Evolutionary conservation across 805 yeast species (phyloP), one percentile per base, ranked within the genome.

Genomic region (Pichia cabralensis): DNA sequence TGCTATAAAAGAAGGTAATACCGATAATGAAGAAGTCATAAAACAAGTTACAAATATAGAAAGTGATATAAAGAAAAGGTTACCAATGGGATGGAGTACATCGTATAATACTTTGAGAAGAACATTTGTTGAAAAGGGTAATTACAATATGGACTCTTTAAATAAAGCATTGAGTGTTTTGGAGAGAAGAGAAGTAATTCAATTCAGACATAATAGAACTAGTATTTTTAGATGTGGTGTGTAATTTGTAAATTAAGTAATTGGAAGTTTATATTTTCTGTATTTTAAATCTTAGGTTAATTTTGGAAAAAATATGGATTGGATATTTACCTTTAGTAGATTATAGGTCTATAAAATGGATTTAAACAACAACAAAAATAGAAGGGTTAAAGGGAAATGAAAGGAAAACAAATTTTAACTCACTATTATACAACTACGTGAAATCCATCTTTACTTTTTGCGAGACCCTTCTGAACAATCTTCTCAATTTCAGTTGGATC

Each of bases 51-150:
- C 74, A 44, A 69, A 67, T 48, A 83, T 92, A 35, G 96, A 88
- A 52, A 76, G 71, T 31, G 95, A 85, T 55, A 69, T 92, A 46
- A 76, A 85, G 56, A 76, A 92, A 58, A 75, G 97, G 56, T 67
- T 92, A 44, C 96, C 97, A 12, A 79, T 92, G 43, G 98, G 98
- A 15, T 92, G 95, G 88, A 81, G 94, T 24, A 86, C 97, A 1
- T 77, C 89, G 13, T 83, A 84, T 55, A 74, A 72, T 44, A 85
- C 95, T 4, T 67, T 92, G 38, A 71, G 83, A 48, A 73, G 80
- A 40, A 96, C 89, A 60, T 81, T 88, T 55, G 83, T 81, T 14
- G 78, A 70, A 22, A 69, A 72, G 26, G 56, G 55, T 26, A 67
- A 68, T 37, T 78, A 71, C 46, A 65, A 78, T 21, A 74, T 74